Base-by-base conservation (phyloP, 2,329 filamentous ascomycete species). In the Paecilomyces dactylethromorphus region DNA sequence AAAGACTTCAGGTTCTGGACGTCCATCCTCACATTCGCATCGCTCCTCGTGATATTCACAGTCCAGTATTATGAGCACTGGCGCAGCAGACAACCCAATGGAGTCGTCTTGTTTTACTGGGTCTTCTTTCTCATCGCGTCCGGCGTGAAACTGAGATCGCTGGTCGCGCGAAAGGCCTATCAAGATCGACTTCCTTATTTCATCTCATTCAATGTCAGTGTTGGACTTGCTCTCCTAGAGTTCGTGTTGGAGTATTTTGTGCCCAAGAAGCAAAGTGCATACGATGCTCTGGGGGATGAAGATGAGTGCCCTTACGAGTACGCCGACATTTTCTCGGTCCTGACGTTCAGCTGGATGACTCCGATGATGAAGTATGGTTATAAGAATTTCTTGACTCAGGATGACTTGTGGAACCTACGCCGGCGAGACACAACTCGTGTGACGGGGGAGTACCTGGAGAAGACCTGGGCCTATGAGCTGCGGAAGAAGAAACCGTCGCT, bases 301-400 rank as follows among this genome's bases (percentile, higher is more conserved):
- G 85, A 89, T 64, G 87, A 90, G 74, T 89, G 87, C 61, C 82
- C 82, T 0, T 87, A 90, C 62, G 92, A 97, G 75, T 96, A 96
- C 72, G 92, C 94, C 12, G 92, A 93, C 60, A 82, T 97, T 56
- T 99, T 99, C 77, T 96, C 93, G 3, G 86, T 90, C 55, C 82
- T 99, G 53, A 96, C 93, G 0, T 99, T 99, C 74, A 88, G 89
- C 57, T 99, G 94, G 94, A 97, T 99, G 93, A 97, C 94, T 0
- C 92, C 94, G 0, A 79, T 99, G 84, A 99, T 99, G 94, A 92
- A 87, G 70, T 88, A 88, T 70, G 94, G 94, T 1, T 97, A 99
- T 79, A 90, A 89, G 69, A 86, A 92, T 60, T 99, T 87, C 72
- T 81, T 99, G 62, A 96, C 92, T 1, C 92, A 97, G 72, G 91